phyloP scores from a whole-genome alignment of 371 early-diverging fungal genomes.

The Neoconidiobolus thromboides region DNA sequence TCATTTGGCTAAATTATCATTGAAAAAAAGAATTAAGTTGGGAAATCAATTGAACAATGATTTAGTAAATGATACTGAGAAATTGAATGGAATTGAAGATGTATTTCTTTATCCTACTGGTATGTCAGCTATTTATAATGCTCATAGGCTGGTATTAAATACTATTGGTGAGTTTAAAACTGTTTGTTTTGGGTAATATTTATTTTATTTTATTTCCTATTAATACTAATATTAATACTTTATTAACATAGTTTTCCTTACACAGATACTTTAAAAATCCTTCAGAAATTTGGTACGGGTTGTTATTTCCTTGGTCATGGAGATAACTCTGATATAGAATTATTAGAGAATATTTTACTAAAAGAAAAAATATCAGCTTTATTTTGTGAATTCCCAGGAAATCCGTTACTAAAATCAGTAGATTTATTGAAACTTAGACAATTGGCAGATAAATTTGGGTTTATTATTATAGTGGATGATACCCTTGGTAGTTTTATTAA shows the following conservation, averaged over 20 bases:
- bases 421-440: conserved; percentile 50
- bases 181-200: conserved; percentile 70
- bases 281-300: conserved; percentile 84
- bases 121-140: conserved; percentile 83
- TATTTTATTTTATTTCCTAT: neutral
- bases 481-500: conserved; percentile 86
- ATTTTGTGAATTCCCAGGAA: conserved; percentile 85
- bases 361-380: conserved; percentile 50
- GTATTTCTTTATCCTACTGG: conserved; percentile 78
- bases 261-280: conserved; percentile 83
- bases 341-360: conserved; percentile 32
- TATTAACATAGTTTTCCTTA: conserved; percentile 57
- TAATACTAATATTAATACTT: neutral
- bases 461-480: conserved; percentile 78
- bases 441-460: conserved; percentile 54
- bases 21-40: conserved; percentile 46
- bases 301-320: conserved; percentile 73
- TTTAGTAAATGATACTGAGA: conserved; percentile 47
- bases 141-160: conserved; percentile 40
- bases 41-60: conserved; percentile 42
- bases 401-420: conserved; percentile 72
- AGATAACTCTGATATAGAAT: conserved; percentile 43
- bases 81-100: conserved; percentile 28
- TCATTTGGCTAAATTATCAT: conserved; percentile 20
- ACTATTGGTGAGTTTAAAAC: conserved; percentile 33